A percentile compares a stretch with the other conserved stretches of the same genome.
These are phyloP conservation scores for Starmerella gropengiesseri DNA, from an alignment of 805 yeast genomes.

Conservation along the genomic window DNA sequence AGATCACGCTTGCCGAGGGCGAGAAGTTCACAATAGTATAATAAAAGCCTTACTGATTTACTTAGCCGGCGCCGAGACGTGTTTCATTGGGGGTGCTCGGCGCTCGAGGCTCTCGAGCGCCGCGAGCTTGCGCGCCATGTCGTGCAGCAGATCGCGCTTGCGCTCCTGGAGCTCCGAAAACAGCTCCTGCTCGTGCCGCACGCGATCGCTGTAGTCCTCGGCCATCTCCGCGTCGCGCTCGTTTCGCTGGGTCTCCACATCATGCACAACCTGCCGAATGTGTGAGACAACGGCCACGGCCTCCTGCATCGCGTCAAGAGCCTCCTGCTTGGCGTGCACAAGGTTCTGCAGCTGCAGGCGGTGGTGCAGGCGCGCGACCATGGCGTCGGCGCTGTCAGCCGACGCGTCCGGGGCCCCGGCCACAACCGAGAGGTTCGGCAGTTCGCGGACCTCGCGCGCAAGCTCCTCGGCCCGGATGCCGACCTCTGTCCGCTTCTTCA, in stretches of 20 bases:
- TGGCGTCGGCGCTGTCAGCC: neutral
- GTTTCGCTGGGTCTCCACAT: slow-evolving; percentile 10
- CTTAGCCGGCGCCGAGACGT: neutral
- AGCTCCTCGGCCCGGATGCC: slow-evolving; percentile 18
- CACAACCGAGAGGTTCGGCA: slow-evolving; percentile 18
- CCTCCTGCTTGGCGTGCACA: slow-evolving; percentile 19
- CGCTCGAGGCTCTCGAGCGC: neutral
- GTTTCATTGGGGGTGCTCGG: neutral
- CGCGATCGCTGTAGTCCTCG: slow-evolving; percentile 15
- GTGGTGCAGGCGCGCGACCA: slow-evolving; percentile 9
- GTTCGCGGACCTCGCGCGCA: slow-evolving; percentile 21
- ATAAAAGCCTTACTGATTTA: too few relatives aligned
- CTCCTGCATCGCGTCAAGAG: slow-evolving; percentile 17
- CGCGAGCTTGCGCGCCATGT: slow-evolving; percentile 6
- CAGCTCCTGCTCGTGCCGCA: slow-evolving; percentile 9
- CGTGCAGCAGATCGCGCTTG: slow-evolving; percentile 13
- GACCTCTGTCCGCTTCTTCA: slow-evolving; percentile 23
- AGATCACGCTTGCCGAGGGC: neutral
- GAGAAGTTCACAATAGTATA: neutral
- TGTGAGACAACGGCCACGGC: slow-evolving; percentile 13
- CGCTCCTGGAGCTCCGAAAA: slow-evolving; percentile 14
- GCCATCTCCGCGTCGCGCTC: slow-evolving; percentile 3
- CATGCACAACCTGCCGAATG: slow-evolving; percentile 15
- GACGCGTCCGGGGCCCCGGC: neutral
- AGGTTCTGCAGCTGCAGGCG: slow-evolving; percentile 20